Evolutionary conservation across 2,329 filamentous ascomycete genomes (phyloP).

Genomic region (Fusarium vanettenii): DNA sequence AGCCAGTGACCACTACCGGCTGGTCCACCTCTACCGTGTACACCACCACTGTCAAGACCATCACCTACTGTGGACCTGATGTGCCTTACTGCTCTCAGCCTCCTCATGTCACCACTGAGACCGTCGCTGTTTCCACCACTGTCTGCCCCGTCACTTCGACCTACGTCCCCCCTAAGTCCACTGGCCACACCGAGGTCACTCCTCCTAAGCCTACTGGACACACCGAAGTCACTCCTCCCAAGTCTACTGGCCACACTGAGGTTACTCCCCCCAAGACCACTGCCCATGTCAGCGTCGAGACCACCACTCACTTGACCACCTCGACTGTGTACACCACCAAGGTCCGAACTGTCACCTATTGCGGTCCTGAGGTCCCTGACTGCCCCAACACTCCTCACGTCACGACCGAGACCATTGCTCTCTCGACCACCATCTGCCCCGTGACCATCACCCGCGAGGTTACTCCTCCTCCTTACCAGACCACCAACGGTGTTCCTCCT

Average conservation of each 20-base stretch:
- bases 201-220: background rate
- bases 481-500: background rate
- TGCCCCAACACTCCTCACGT: constrained; percentile 15
- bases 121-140: constrained; percentile 19
- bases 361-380: constrained; percentile 15
- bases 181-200: background rate
- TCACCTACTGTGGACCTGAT: constrained; percentile 26
- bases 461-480: background rate
- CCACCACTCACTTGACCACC: constrained; percentile 40
- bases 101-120: constrained; percentile 29
- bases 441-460: constrained; percentile 22
- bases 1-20: background rate
- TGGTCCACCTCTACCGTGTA: constrained; percentile 31
- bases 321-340: constrained; percentile 27
- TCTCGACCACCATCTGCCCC: constrained; percentile 26
- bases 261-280: background rate
- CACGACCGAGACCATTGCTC: constrained; percentile 28
- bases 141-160: constrained; percentile 29
- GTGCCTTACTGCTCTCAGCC: constrained; percentile 13
- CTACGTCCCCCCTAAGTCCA: background rate
- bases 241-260: constrained; percentile 13
- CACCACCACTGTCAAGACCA: constrained; percentile 27
- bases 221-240: constrained; percentile 11
- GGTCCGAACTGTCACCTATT: constrained; percentile 25
- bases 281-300: background rate